phyloP scores from a whole-genome alignment of 352 stramenopile genomes.

The Globisporangium apiculatum region DNA sequence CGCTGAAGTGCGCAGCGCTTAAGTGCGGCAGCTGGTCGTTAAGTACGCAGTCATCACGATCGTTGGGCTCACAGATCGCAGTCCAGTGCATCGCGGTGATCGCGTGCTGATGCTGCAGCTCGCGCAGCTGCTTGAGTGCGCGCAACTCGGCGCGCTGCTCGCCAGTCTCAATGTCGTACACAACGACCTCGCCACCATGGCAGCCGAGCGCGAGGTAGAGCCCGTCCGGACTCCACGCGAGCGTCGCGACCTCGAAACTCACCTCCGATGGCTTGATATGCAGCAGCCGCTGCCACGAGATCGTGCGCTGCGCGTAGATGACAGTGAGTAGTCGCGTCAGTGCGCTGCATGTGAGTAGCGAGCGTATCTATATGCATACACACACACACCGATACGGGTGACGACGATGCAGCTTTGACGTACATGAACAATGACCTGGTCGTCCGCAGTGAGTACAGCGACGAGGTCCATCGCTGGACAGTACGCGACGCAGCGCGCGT shows the following conservation, averaged over 20 bases:
- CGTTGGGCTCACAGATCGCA: too few species aligned
- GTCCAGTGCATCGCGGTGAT: slow-evolving; percentile 64
- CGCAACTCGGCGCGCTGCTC: slow-evolving; percentile 22
- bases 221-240: slow-evolving; percentile 66
- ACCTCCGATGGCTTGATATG: slow-evolving; percentile 62
- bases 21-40: slow-evolving; percentile 3
- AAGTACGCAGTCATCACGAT: too few species aligned
- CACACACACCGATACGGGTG: too few species aligned
- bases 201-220: slow-evolving; percentile 57
- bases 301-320: slow-evolving; percentile 34
- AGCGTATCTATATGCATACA: too few species aligned
- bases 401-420: slow-evolving; percentile 10
- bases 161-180: slow-evolving; percentile 61
- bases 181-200: slow-evolving; percentile 56
- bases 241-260: slow-evolving; percentile 34
- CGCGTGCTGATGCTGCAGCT: slow-evolving; percentile 25
- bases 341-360: too few species aligned
- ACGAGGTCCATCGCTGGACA: slow-evolving; percentile 79
- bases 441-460: slow-evolving; percentile 57
- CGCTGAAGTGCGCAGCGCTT: slow-evolving; percentile 21
- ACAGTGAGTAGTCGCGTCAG: background rate
- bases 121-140: slow-evolving; percentile 16
- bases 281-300: slow-evolving; percentile 70
- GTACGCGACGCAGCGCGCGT: slow-evolving; percentile 36
- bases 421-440: slow-evolving; percentile 69